Base-by-base conservation (phyloP, 164 flowering plant species). In the Saururus chinensis region DNA sequence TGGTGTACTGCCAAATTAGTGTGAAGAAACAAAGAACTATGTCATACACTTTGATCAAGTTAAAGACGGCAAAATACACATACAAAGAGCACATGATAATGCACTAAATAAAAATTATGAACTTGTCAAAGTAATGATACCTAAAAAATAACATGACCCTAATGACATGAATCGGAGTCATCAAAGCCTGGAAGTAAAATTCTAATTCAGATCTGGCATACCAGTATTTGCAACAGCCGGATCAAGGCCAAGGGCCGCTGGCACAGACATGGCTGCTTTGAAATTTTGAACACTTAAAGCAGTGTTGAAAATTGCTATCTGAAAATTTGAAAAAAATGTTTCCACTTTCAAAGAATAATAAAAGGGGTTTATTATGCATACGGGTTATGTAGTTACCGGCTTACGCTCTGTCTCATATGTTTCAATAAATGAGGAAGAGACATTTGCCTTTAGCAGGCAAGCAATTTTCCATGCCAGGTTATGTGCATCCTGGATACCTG, bases 401-500 rank as follows among this genome's bases (percentile, higher is more conserved):
- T 72, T 79, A 30, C 96, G 95, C 71, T 90, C 97, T 61, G 65
- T 71, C 73, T 90, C 99, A 65, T 93, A 89, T 53, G 92, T 88
- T 26, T 68, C 58, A 57, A 92, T 81, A 64, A 89, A 58, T 35
- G 97, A 84, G 51, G 80, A 61, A 70, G 88, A 82, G 62, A 89
- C 72, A 63, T 81, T 71, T 66, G 86, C 96, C 72, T 82, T 71
- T 22, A 83, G 37, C 23, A 90, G 64, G 70, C 77, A 77, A 77
- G 91, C 97, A 58, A 93, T 69, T 73, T 93, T 93, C 99, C 99
- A 93, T 30, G 97, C 99, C 75, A 93, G 83, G 69, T 93, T 93
- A 70, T 93, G 99, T 65, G 84, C 96, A 79, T 93, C 99, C 73
- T 93, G 99, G 69, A 93, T 84, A 58, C 98, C 98, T 59, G 98